phyloP scores from a whole-genome alignment of 768 basidiomycete genomes.

The Tricholoma saponaceum region DNA sequence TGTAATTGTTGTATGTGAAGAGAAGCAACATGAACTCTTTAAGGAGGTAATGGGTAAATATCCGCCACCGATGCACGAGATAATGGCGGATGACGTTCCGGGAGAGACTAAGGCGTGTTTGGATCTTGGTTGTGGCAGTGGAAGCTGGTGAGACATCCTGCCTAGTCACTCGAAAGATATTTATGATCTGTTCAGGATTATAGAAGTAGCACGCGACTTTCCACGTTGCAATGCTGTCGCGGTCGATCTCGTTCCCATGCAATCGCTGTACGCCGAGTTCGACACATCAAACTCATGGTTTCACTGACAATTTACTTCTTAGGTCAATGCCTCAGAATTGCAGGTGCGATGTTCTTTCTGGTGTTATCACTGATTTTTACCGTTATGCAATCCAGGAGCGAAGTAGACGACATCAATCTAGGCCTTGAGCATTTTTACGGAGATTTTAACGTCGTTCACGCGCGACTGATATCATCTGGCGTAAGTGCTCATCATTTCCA shows the following conservation, averaged over 20 bases:
- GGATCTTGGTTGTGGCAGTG: slow-evolving; percentile 79
- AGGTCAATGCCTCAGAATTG: slow-evolving; percentile 69
- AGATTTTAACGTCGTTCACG: slow-evolving; percentile 73
- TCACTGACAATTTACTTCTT: slow-evolving; percentile 11
- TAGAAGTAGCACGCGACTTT: slow-evolving; percentile 70
- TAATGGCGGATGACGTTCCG: slow-evolving; percentile 56
- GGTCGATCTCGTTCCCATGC: slow-evolving; percentile 80
- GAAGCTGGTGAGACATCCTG: slow-evolving; percentile 53
- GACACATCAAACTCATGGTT: slow-evolving; percentile 10
- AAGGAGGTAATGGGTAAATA: slow-evolving; percentile 65
- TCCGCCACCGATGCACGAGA: slow-evolving; percentile 48
- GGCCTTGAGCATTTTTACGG: slow-evolving; percentile 81
- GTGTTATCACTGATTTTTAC: slow-evolving; percentile 3
- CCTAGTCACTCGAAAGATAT: slow-evolving; percentile 1
- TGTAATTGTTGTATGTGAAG: slow-evolving; percentile 30
- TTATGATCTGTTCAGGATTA: slow-evolving; percentile 48
- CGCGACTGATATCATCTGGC: slow-evolving; percentile 67
- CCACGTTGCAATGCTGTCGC: slow-evolving; percentile 66
- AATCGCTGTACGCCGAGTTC: slow-evolving; percentile 48
- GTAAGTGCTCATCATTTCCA: slow-evolving; percentile 37
- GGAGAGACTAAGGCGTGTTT: slow-evolving; percentile 60
- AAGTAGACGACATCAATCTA: slow-evolving; percentile 82
- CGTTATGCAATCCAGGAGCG: slow-evolving; percentile 47
- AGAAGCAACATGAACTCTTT: slow-evolving; percentile 66
- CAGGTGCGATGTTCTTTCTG: slow-evolving; percentile 37